Base-by-base conservation (phyloP, 768 basidiomycete genomes). In the Inosperma sp. region DNA sequence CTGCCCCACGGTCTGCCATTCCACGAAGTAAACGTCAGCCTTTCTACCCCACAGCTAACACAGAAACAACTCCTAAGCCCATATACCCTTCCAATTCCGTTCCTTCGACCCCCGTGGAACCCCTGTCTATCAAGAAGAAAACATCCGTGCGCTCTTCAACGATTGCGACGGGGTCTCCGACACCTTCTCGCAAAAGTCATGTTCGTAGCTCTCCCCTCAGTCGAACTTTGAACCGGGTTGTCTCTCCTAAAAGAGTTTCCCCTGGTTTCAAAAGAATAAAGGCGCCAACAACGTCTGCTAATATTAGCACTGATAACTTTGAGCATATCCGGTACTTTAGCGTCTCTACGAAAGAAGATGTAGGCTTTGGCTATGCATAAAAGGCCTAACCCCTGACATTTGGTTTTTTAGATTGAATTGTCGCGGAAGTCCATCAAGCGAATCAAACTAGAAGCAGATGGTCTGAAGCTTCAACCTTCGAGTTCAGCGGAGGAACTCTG, bases 51-150 rank as follows among this genome's bases (percentile, higher is more conserved):
- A 71, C 73, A 17, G 71, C 65, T 26, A 82, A 80, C 59, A 67
- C 65, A 10, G 82, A 85, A 23, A 62, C 71, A 22, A 81, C 78
- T 0, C 82, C 84, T 7, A 82, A 75, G 58, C 61, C 71, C 30
- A 44, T 49, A 17, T 50, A 61, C 53, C 54, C 62, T 27, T 65
- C 60, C 31, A 59, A 64, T 41, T 49, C 61, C 21, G 56, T 73
- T 22, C 59, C 69, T 50, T 67, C 74, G 26, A 73, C 69, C 29
- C 70, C 68, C 21, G 75, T 91, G 17, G 88, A 88, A 60, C 89
- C 89, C 6, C 70, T 93, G 52, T 86, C 84, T 2, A 92, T 93
- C 65, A 89, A 84, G 74, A 91, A 93, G 73, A 90, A 88, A 65
- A 72, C 78, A 5, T 87, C 87, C 6, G 72, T 81, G 22, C 79